Conservation (phyloP, 2,329 filamentous ascomycete genomes). For the Alternaria consortialis region DNA sequence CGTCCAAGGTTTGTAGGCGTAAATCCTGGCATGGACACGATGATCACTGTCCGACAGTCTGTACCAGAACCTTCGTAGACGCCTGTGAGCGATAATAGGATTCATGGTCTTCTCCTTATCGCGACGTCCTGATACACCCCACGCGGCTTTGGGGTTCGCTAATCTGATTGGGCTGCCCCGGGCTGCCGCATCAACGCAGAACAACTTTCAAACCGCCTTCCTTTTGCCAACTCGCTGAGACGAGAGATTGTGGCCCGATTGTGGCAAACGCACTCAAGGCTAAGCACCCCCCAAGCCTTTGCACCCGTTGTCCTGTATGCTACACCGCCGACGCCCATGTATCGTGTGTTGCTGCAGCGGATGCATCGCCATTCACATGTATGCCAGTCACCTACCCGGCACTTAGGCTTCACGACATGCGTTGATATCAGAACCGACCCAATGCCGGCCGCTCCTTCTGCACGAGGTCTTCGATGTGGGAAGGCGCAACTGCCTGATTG, state of each 20-base stretch:
- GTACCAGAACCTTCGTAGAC: not conserved
- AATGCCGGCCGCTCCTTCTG: conserved; percentile 18
- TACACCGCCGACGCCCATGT: conserved; percentile 34
- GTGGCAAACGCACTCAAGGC: conserved; percentile 19
- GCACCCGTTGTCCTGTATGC: conserved; percentile 6
- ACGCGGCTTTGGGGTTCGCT: conserved; percentile 20
- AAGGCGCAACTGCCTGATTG: conserved; percentile 10
- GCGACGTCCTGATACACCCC: conserved; percentile 32
- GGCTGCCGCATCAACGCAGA: conserved; percentile 15
- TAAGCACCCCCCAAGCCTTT: conserved; percentile 18
- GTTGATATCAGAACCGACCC: conserved; percentile 8
- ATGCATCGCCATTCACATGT: conserved; percentile 4
- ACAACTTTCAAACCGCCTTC: conserved; percentile 14
- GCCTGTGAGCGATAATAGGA: not conserved
- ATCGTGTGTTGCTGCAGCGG: conserved; percentile 16
- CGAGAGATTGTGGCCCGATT: not conserved
- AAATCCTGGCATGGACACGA: not conserved
- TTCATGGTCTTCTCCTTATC: conserved; percentile 30
- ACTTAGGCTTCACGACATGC: conserved; percentile 9
- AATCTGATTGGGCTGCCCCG: conserved; percentile 26
- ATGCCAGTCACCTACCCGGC: conserved; percentile 2
- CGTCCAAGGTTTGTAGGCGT: not conserved
- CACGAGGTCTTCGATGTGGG: conserved; percentile 17
- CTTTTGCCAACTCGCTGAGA: conserved; percentile 7
- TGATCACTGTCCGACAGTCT: not conserved